These are phyloP conservation scores for Cercospora sojina DNA, from an alignment of 2,329 filamentous ascomycete species.

Conservation along the genomic window DNA sequence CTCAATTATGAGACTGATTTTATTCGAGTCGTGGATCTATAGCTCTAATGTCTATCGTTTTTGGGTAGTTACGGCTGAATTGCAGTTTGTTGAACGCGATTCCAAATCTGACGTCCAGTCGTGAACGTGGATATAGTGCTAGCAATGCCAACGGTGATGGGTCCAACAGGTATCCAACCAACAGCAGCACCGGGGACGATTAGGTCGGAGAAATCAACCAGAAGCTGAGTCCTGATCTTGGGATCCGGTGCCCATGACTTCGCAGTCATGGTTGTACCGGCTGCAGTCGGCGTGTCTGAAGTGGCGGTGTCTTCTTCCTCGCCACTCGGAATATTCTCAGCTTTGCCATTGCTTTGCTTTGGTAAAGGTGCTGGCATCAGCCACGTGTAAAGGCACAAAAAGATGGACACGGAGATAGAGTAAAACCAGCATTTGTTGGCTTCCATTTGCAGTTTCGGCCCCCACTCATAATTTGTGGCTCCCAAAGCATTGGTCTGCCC, in stretches of 20 bases:
- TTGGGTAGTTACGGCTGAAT: not conserved
- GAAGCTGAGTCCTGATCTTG: constrained; percentile 44
- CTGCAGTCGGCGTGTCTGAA: not conserved
- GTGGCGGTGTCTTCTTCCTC: not conserved
- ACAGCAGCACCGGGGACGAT: constrained; percentile 60
- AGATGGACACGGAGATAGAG: constrained; percentile 53
- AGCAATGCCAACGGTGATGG: constrained; percentile 55
- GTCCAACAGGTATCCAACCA: constrained; percentile 58
- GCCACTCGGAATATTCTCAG: not conserved
- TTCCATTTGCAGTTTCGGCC: constrained; percentile 54
- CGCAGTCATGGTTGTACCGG: not conserved
- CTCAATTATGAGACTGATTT: not conserved
- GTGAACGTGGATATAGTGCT: constrained; percentile 64
- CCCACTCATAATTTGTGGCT: constrained; percentile 45
- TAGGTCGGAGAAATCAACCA: constrained; percentile 62
- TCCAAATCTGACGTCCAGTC: constrained; percentile 62
- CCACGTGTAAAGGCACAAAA: constrained; percentile 43
- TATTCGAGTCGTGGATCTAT: not conserved
- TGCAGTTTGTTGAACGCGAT: constrained; percentile 25
- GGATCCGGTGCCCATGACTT: not conserved
- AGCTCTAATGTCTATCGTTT: not conserved
- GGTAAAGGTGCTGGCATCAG: not conserved
- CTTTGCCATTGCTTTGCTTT: not conserved
- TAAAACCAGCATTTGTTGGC: constrained; percentile 71
- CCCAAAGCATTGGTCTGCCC: constrained; percentile 51